phyloP scores from a whole-genome alignment of 352 stramenopile species.

The Halophytophthora batemanensis region DNA sequence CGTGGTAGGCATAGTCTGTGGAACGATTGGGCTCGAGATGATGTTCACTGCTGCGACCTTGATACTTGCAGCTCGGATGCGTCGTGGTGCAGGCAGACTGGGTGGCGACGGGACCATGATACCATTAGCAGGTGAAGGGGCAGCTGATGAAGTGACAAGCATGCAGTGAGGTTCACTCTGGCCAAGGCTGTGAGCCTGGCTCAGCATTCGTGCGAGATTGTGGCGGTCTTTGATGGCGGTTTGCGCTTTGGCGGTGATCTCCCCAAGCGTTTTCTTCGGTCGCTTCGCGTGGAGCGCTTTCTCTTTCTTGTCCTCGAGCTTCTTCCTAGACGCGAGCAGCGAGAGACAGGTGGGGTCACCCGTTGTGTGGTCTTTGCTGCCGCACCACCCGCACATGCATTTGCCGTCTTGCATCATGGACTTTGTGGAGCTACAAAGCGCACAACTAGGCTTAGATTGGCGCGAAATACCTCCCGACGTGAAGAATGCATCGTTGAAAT shows the following conservation, averaged over 20 bases:
- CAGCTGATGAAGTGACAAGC: not conserved
- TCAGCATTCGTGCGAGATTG: not conserved
- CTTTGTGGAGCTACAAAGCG: slow-evolving; percentile 48
- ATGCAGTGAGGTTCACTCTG: not conserved
- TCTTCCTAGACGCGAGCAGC: slow-evolving; percentile 52
- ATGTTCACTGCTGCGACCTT: slow-evolving; percentile 37
- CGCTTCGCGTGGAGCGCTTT: slow-evolving; percentile 55
- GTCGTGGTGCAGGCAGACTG: slow-evolving; percentile 9
- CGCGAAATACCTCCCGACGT: too few species aligned
- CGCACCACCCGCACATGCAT: slow-evolving; percentile 79
- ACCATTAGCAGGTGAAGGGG: not conserved
- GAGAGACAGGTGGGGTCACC: slow-evolving; percentile 42
- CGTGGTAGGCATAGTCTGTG: not conserved
- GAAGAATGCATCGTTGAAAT: too few species aligned
- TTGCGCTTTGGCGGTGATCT: slow-evolving; percentile 36
- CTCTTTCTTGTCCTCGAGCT: slow-evolving; percentile 33
- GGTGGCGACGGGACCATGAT: slow-evolving; percentile 11
- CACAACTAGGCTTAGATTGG: not conserved
- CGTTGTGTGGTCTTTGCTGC: slow-evolving; percentile 68
- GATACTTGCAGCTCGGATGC: slow-evolving; percentile 25
- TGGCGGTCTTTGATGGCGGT: slow-evolving; percentile 33
- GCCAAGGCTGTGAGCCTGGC: not conserved
- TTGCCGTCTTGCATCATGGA: slow-evolving; percentile 85
- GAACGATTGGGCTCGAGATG: slow-evolving; percentile 28
- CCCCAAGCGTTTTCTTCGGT: slow-evolving; percentile 20